These are phyloP conservation scores for Musa troglodytarum DNA, from an alignment of 176 grass and related monocot genomes.

Conservation along the genomic window DNA sequence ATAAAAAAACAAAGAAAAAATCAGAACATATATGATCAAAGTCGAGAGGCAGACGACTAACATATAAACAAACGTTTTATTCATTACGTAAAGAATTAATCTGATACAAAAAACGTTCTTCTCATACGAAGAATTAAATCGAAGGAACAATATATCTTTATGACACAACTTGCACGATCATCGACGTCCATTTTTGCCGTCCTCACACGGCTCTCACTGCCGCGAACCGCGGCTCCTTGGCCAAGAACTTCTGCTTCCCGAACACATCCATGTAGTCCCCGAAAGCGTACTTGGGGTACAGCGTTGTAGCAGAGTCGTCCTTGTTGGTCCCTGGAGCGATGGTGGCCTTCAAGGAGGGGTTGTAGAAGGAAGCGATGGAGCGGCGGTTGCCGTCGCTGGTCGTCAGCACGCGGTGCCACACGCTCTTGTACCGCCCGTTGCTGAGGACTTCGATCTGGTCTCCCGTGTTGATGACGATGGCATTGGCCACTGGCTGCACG, in stretches of 20 bases:
- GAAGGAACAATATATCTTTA: no score
- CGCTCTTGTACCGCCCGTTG: constrained; percentile 51
- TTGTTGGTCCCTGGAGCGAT: neutral
- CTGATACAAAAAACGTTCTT: no score
- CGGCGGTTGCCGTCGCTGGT: constrained; percentile 49
- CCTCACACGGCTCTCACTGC: neutral
- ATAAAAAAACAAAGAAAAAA: no score
- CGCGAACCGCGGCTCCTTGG: neutral
- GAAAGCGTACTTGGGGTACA: constrained; percentile 1
- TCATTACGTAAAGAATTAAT: no score
- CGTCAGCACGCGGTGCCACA: constrained; percentile 54
- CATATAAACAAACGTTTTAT: no score
- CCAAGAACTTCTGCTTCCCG: neutral
- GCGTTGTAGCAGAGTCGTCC: neutral
- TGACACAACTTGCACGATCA: no score
- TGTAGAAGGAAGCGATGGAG: constrained; percentile 59
- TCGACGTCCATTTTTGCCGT: no score
- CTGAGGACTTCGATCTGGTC: constrained; percentile 68
- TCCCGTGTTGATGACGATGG: constrained; percentile 58
- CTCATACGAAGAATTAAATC: no score
- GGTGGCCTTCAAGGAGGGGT: constrained; percentile 23
- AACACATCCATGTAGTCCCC: constrained; percentile 12
- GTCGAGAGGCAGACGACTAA: no score
- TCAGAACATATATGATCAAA: no score
- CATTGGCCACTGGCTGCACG: constrained; percentile 36